These are phyloP conservation scores for Gastrolobium villosum DNA, from an alignment of 306 rosid species.

Conservation along the genomic window DNA sequence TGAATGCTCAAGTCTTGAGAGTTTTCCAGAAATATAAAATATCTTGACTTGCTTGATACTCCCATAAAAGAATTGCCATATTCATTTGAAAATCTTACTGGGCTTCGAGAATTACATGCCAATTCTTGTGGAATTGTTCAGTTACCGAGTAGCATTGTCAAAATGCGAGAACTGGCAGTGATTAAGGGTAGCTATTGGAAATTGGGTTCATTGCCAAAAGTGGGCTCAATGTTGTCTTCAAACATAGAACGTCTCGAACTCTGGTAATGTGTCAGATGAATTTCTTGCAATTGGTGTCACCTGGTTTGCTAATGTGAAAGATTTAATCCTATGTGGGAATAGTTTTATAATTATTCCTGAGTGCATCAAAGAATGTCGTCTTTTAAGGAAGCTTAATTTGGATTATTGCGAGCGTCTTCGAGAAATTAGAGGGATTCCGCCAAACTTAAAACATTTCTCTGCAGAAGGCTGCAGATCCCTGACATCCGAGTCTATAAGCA, in stretches of 20 bases:
- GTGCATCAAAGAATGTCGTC: background rate
- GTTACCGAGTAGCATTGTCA: background rate
- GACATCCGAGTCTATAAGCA: constrained; percentile 14
- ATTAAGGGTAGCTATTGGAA: too few relatives aligned
- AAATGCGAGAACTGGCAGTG: too few relatives aligned
- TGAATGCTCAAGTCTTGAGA: background rate
- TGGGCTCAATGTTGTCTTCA: background rate
- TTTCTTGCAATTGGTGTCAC: background rate
- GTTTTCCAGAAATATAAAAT: constrained; percentile 26
- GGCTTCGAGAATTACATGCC: background rate
- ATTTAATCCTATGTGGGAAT: background rate
- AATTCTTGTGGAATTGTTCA: background rate
- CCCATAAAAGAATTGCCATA: background rate
- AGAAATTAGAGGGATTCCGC: constrained; percentile 42
- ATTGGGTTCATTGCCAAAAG: too few relatives aligned
- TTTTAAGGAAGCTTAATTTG: background rate
- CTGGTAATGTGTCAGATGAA: constrained; percentile 10
- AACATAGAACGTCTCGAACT: too few relatives aligned
- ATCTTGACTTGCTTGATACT: background rate
- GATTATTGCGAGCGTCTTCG: background rate
- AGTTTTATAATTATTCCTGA: constrained; percentile 6
- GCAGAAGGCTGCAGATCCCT: constrained; percentile 12
- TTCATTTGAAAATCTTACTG: constrained; percentile 9
- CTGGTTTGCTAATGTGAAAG: constrained; percentile 6
- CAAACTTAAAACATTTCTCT: background rate